Base-by-base conservation (phyloP, 1,139 yeast species). In the Hansenula anomala region DNA sequence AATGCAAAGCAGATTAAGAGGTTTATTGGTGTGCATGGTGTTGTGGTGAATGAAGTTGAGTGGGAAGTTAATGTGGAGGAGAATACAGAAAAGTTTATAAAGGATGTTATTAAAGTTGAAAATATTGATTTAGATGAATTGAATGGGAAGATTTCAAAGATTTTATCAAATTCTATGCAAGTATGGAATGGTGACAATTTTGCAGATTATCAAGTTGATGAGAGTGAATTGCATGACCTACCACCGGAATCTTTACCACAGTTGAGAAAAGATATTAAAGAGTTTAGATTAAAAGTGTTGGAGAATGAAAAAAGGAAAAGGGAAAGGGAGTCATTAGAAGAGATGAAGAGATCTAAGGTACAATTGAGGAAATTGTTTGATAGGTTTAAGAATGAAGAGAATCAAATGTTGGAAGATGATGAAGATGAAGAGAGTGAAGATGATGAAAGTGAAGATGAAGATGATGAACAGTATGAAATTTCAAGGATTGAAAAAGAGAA, bases 221-320 rank as follows among this genome's bases (percentile, higher is more conserved):
- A 72, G 17, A 64, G 66, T 42, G 88, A 82, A 46, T 58, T 83
- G 42, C 64, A 73, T 14, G 90, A 80, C 51, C 73, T 83, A 7
- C 89, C 90, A 2, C 62, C 65, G 27, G 73, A 74, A 31, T 66
- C 77, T 63, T 61, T 77, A 34, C 81, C 78, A n/a, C 68, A 66
- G 27, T 73, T 82, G 27, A 73, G 72, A 32, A 70, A 71, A 42
- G 83, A 79, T 45, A 75, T 83, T 40, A 66, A 79, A 36, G 75
- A 72, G 46, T 83, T 83, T 54, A 63, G 92, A 50, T 68, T 83
- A 11, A 72, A 71, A 38, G 85, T 81, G 25, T 58, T 80, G 39
- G 71, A 70, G 28, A 63, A 76, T 26, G 90, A 83, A 47, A 69
- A 71, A 44, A 72, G 71, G 35, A 76, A 76, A 39, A 66, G 82